Evolutionary conservation across 768 basidiomycete genomes (phyloP).

Genomic region (Termitomyces sp.): DNA sequence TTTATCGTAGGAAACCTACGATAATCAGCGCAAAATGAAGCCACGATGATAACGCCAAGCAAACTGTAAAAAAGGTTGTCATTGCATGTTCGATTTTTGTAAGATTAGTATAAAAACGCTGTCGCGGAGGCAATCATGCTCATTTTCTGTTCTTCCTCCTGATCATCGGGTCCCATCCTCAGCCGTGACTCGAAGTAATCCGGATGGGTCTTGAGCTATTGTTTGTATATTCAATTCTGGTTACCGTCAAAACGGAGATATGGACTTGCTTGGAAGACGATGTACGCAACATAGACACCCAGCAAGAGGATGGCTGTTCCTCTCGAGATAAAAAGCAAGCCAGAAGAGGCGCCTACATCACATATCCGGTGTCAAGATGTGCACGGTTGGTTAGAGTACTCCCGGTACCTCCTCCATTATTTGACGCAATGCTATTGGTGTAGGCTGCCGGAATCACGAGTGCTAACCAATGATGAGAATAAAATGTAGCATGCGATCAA

Average conservation of each 20-base stretch:
- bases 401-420: constrained; percentile 8
- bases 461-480: constrained; percentile 33
- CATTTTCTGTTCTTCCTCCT: constrained; percentile 50
- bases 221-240: not conserved
- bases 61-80: constrained; percentile 43
- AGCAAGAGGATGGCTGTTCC: constrained; percentile 79
- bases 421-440: constrained; percentile 39
- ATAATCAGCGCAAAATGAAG: constrained; percentile 88
- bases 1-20: constrained; percentile 50
- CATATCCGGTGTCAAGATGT: constrained; percentile 2
- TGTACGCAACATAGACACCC: constrained; percentile 67
- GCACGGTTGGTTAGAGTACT: not conserved
- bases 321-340: constrained; percentile 71
- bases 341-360: too few relatives aligned
- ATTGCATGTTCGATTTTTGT: not conserved
- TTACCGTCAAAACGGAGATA: not conserved
- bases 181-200: constrained; percentile 62
- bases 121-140: constrained; percentile 60
- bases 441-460: constrained; percentile 92
- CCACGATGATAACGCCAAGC: constrained; percentile 70
- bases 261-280: constrained; percentile 65
- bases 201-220: constrained; percentile 69
- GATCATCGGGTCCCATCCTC: too few relatives aligned
- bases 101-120: constrained; percentile 32
- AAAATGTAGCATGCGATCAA: not conserved